These are phyloP conservation scores for Candida patagonica DNA, from an alignment of 805 yeast genomes.

Conservation along the genomic window DNA sequence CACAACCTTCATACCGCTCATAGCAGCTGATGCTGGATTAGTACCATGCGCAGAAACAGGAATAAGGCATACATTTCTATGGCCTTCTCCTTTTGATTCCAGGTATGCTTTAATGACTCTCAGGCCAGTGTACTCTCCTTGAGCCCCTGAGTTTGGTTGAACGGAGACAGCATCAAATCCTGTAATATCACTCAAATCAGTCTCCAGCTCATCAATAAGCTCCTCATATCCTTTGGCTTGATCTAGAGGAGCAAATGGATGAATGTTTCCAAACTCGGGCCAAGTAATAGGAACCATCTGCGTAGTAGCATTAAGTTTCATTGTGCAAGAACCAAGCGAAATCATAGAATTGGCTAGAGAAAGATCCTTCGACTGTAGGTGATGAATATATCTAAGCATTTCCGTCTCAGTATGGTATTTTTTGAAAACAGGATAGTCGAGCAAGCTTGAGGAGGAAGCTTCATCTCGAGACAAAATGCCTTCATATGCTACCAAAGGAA, in stretches of 20 bases:
- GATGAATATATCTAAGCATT: slow-evolving; percentile 82
- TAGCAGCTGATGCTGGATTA: slow-evolving; percentile 96
- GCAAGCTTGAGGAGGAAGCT: slow-evolving; percentile 18
- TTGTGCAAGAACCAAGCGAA: slow-evolving; percentile 95
- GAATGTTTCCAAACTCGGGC: slow-evolving; percentile 83
- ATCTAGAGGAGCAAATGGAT: slow-evolving; percentile 84
- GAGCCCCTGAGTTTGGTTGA: slow-evolving; percentile 98
- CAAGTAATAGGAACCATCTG: slow-evolving; percentile 92
- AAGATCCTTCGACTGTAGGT: slow-evolving; percentile 76
- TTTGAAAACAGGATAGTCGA: slow-evolving; percentile 73
- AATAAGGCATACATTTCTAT: slow-evolving; percentile 81
- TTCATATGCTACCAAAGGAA: slow-evolving; percentile 23
- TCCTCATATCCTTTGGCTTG: slow-evolving; percentile 86
- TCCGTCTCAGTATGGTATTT: slow-evolving; percentile 89
- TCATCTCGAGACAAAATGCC: slow-evolving; percentile 23
- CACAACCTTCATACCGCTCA: slow-evolving; percentile 91
- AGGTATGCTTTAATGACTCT: slow-evolving; percentile 76
- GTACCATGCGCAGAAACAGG: slow-evolving; percentile 99
- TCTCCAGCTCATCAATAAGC: slow-evolving; percentile 65
- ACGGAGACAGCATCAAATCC: slow-evolving; percentile 86
- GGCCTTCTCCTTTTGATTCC: slow-evolving; percentile 55
- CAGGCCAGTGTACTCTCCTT: slow-evolving; percentile 94
- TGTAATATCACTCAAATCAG: slow-evolving; percentile 82
- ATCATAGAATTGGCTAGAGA: slow-evolving; percentile 96
- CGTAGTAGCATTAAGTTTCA: slow-evolving; percentile 93